A percentile compares a stretch with the other conserved stretches of the same genome.
Evolutionary conservation across 1,284 basidiomycete genomes (phyloP).

Genomic region (Athelia sp.): DNA sequence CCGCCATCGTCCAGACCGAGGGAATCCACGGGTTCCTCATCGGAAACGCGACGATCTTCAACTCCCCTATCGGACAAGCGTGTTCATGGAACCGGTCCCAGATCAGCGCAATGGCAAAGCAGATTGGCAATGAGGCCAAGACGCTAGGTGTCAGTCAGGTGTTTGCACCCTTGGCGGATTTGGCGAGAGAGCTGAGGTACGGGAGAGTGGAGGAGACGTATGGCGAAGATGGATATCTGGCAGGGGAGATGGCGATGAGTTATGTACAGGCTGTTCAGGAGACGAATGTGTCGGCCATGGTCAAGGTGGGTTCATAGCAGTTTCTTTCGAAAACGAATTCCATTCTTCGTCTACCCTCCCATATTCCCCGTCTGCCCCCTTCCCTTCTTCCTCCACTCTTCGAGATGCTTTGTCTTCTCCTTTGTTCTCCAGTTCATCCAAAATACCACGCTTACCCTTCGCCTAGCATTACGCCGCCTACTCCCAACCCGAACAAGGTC

Average conservation of each 20-base stretch:
- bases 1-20: slow-evolving; percentile 59
- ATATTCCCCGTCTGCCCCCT: slow-evolving; percentile 18
- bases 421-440: not conserved
- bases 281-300: not conserved
- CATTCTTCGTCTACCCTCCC: too few relatives aligned
- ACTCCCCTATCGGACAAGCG: slow-evolving; percentile 61
- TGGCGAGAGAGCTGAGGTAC: slow-evolving; percentile 63
- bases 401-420: not conserved
- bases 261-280: slow-evolving; percentile 58
- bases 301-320: too few relatives aligned
- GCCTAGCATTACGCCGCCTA: too few relatives aligned
- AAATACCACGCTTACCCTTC: too few relatives aligned
- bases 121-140: slow-evolving; percentile 57
- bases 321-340: too few relatives aligned
- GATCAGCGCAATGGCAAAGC: slow-evolving; percentile 42
- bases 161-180: slow-evolving; percentile 65
- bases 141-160: slow-evolving; percentile 58
- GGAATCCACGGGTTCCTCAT: slow-evolving; percentile 60
- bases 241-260: slow-evolving; percentile 59
- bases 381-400: not conserved
- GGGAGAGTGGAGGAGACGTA: slow-evolving; percentile 66
- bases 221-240: slow-evolving; percentile 65
- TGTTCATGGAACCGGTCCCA: slow-evolving; percentile 58
- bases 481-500: slow-evolving; percentile 15
- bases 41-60: slow-evolving; percentile 66